Percentiles rank a stretch among this genome's conserved stretches.
Conservation (phyloP, 495 filamentous ascomycete species). For the Neurospora sp. region DNA sequence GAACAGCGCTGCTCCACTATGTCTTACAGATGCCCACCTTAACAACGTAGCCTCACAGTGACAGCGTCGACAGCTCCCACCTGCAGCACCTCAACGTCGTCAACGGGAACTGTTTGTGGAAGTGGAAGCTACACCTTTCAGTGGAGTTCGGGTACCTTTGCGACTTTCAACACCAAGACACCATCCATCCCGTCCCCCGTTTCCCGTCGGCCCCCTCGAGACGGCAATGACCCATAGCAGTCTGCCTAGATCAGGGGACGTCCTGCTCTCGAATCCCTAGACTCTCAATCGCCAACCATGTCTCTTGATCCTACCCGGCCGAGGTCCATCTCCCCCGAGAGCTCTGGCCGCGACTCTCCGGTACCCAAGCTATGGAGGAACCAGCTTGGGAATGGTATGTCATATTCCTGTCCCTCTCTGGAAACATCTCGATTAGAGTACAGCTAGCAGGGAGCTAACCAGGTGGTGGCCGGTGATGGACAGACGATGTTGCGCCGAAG, state of each 20-base stretch:
- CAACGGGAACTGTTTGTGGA: neutral
- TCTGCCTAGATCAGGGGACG: neutral
- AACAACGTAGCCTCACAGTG: neutral
- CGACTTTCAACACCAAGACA: neutral
- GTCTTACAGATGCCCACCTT: neutral
- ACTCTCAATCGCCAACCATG: conserved; percentile 36
- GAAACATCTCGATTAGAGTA: conserved; percentile 11
- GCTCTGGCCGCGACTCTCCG: conserved; percentile 66
- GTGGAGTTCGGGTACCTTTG: neutral
- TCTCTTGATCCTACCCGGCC: conserved; percentile 56
- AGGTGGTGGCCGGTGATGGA: neutral
- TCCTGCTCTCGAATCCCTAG: neutral
- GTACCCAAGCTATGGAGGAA: conserved; percentile 51
- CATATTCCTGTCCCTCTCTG: neutral
- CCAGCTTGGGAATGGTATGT: conserved; percentile 39
- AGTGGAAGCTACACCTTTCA: neutral
- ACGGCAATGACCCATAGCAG: conserved; percentile 19
- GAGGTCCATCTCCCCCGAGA: conserved; percentile 63
- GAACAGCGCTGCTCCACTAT: neutral
- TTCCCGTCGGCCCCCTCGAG: neutral
- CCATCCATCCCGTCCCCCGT: neutral
- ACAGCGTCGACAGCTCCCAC: neutral
- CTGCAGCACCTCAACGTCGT: neutral
- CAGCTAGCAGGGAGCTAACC: neutral
- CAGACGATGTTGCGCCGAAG: conserved; percentile 60